Evolutionary conservation across 1,284 basidiomycete genomes (phyloP), one percentile per base, ranked within the genome.

Genomic region (Leccinum fallax): DNA sequence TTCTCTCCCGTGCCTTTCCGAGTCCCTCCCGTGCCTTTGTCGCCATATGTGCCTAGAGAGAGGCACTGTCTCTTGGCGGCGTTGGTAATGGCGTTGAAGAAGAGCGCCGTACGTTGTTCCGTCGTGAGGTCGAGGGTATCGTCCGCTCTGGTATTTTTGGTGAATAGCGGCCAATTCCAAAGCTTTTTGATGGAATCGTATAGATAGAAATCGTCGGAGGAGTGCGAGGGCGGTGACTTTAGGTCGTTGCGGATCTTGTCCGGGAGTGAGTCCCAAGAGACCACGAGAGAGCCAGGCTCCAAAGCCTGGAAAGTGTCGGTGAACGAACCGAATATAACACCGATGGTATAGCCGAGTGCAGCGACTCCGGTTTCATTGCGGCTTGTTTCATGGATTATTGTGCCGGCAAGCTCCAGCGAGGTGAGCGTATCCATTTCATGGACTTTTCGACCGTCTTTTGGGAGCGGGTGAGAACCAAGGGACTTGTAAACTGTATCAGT

Each of bases 11-110:
- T 34, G 34, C 34, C 38, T 16, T 38, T 38, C 30, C 30, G 30
- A 30, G 30, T 38, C 38, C 8, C 38, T 38, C 38, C 38, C 16
- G 38, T 38, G 38, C 38, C 38, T 16, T 38, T 38, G 38, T 38
- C 15, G 16, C 38, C 38, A 38, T 8, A 16, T 16, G 16, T 38
- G 15, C 38, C 38, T 38, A 38, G 38, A 16, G 38, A 32, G 52
- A n/a, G 52, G n/a, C 28, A 38, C 21, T 53, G 30, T 3, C 19
- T 24, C 10, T n/a, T 24, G 30, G 32, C 13, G 52, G 52, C 52
- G n/a, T 19, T n/a, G 26, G 58, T n/a, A 40, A 59, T 21, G 5
- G 52, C 21, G n/a, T 59, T 59, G 28, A 16, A 59, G 15, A 59
- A 59, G 49, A 28, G 49, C 15, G 49, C 21, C 21, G 7, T 26